These are phyloP conservation scores for Melastoma malabathricum DNA, from an alignment of 345 rosid genomes.

Conservation along the genomic window DNA sequence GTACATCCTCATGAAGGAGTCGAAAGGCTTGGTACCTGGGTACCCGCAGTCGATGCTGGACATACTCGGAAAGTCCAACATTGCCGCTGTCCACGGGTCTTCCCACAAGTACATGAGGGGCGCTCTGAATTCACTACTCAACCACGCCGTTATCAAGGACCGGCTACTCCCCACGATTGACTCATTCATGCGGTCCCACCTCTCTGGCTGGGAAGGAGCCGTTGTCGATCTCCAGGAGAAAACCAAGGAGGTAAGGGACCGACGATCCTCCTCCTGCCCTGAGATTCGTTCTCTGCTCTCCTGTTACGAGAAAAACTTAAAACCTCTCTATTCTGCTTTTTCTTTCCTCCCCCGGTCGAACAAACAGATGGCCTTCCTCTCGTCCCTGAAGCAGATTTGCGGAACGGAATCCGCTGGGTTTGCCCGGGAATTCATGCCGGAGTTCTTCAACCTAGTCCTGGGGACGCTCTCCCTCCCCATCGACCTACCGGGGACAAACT, in stretches of 20 bases:
- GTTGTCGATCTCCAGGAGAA: conserved; percentile 63
- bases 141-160: conserved; percentile 63
- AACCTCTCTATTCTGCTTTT: too few species aligned
- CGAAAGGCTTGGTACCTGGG: conserved; percentile 89
- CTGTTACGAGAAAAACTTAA: too few species aligned
- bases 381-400: conserved; percentile 57
- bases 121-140: conserved; percentile 54
- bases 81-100: conserved; percentile 90
- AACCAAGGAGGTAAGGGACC: conserved; percentile 51
- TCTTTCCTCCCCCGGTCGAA: background rate
- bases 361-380: conserved; percentile 59
- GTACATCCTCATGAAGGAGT: conserved; percentile 74
- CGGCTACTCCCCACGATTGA: conserved; percentile 81
- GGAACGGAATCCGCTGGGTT: conserved; percentile 26
- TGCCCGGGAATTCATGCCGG: conserved; percentile 36
- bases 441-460: conserved; percentile 61
- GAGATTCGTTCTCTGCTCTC: too few species aligned
- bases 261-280: too few species aligned
- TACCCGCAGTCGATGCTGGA: conserved; percentile 95
- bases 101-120: conserved; percentile 82
- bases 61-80: conserved; percentile 80
- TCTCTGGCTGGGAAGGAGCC: conserved; percentile 46
- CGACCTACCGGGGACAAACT: conserved; percentile 54
- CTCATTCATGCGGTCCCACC: conserved; percentile 69
- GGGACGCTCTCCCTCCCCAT: conserved; percentile 75